Conservation (phyloP, 2,329 filamentous ascomycete genomes). For the Trichoderma asperellum region DNA sequence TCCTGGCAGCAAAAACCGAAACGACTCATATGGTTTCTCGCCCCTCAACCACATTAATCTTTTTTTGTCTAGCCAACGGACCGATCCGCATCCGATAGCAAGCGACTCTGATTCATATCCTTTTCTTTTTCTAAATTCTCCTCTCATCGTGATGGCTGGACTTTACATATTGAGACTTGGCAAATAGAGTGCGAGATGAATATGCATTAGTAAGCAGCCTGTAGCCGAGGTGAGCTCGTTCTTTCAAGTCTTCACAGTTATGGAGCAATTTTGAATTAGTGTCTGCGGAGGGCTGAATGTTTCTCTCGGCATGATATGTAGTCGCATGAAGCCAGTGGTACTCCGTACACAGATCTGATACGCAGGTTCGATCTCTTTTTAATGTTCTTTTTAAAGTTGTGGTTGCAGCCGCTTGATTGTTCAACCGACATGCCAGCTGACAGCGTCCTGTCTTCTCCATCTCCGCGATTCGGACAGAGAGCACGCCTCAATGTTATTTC, state of each 20-base stretch:
- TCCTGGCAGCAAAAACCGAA: neutral
- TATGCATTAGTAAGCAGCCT: neutral
- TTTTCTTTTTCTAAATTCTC: neutral
- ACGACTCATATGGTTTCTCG: neutral
- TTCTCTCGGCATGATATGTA: neutral
- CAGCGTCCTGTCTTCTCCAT: neutral
- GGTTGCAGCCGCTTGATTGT: constrained; percentile 4
- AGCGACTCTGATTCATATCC: neutral
- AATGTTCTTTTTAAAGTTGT: neutral
- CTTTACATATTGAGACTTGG: neutral
- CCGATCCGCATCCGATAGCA: constrained; percentile 6
- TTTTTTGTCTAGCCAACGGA: neutral
- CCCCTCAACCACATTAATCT: neutral
- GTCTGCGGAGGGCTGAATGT: neutral
- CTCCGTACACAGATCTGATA: neutral
- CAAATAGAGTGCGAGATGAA: neutral
- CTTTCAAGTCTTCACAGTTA: neutral
- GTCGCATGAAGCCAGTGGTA: neutral
- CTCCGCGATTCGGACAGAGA: neutral
- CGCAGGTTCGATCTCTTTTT: neutral
- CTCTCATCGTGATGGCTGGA: neutral
- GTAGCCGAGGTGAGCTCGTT: neutral
- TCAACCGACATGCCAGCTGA: neutral
- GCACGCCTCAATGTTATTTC: neutral
- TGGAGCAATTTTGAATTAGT: neutral